Percentiles rank a stretch among this genome's conserved stretches.
Evolutionary conservation across 2,329 filamentous ascomycete species (phyloP).

Genomic region (Epichloe aotearoae): DNA sequence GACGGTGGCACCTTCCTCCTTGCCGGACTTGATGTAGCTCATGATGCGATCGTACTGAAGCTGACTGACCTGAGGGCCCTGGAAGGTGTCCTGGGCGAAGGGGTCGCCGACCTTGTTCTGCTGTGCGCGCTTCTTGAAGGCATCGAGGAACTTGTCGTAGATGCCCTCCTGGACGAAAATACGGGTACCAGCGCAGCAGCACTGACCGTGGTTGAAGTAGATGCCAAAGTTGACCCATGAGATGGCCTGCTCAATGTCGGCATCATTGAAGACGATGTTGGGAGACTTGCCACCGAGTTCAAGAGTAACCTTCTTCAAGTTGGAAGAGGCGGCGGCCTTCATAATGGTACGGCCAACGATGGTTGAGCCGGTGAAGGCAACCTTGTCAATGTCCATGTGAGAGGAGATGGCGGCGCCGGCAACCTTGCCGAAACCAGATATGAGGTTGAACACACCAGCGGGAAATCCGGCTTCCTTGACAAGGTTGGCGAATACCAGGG

Average conservation of each 20-base stretch:
- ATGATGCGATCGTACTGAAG: conserved; percentile 83
- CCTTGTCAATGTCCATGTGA: conserved; percentile 74
- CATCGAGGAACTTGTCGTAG: conserved; percentile 74
- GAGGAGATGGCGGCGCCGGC: conserved; percentile 64
- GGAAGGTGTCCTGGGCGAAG: conserved; percentile 68
- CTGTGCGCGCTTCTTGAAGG: conserved; percentile 64
- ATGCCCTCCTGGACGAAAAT: conserved; percentile 78
- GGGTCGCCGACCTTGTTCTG: conserved; percentile 75
- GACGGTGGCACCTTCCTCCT: conserved; percentile 46
- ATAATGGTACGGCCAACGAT: conserved; percentile 61
- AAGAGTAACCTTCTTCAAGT: conserved; percentile 71
- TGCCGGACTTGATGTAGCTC: conserved; percentile 59
- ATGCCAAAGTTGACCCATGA: conserved; percentile 65
- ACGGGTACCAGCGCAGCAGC: conserved; percentile 65
- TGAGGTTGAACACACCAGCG: conserved; percentile 62
- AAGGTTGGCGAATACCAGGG: conserved; percentile 48
- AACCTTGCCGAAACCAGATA: conserved; percentile 65
- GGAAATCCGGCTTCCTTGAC: conserved; percentile 70
- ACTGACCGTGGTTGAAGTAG: conserved; percentile 53
- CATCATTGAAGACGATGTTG: conserved; percentile 69
- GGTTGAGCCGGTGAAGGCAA: conserved; percentile 72
- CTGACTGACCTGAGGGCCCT: conserved; percentile 76
- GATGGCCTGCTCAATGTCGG: conserved; percentile 64
- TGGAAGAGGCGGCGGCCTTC: conserved; percentile 65
- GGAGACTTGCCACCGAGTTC: conserved; percentile 71